Conservation (phyloP, 1,284 basidiomycete species). For the Malassezia sp. region DNA sequence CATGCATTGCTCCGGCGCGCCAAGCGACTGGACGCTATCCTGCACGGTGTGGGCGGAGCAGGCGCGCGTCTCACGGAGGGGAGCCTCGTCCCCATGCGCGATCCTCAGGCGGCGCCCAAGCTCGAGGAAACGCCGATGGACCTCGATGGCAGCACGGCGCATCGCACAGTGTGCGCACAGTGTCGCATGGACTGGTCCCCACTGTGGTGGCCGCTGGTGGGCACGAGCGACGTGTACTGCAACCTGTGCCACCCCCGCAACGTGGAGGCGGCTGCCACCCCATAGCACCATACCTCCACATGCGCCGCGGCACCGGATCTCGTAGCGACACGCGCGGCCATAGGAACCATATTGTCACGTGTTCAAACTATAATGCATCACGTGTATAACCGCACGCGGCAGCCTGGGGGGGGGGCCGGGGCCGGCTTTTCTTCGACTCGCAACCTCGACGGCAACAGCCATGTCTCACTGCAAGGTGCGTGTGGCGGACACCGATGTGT, state of each 20-base stretch:
- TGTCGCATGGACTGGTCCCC: constrained; percentile 13
- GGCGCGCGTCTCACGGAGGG: not conserved
- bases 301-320: not conserved
- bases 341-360: not conserved
- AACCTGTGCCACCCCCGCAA: constrained; percentile 3
- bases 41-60: constrained; percentile 4
- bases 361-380: constrained; percentile 1
- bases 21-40: constrained; percentile 22
- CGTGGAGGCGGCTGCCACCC: too few relatives aligned
- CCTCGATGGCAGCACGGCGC: not conserved
- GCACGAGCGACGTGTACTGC: not conserved
- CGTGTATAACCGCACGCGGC: constrained; percentile 4
- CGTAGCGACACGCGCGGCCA: too few relatives aligned
- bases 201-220: constrained; percentile 9
- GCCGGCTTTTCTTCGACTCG: constrained; percentile 15
- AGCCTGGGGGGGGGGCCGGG: too few relatives aligned
- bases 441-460: constrained; percentile 16
- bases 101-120: not conserved
- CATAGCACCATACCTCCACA: not conserved
- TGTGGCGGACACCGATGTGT: not conserved
- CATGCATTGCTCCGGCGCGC: constrained; percentile 34
- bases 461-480: constrained; percentile 21
- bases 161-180: not conserved
- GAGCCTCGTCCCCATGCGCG: not conserved
- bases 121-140: not conserved